These are phyloP conservation scores for Anethum foeniculum DNA, from an alignment of 140 eudicot species.

Conservation along the genomic window DNA sequence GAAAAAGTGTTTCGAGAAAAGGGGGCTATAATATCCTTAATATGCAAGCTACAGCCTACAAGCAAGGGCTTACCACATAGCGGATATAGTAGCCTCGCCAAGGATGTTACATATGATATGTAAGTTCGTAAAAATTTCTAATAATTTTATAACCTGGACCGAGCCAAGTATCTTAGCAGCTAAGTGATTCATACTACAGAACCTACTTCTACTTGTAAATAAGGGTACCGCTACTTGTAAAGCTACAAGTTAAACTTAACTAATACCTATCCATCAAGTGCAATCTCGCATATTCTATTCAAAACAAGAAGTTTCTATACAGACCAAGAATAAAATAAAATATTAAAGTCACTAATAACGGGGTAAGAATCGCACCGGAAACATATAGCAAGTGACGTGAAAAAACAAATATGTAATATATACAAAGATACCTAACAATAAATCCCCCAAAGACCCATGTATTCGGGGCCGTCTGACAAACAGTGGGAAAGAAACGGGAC, in stretches of 20 bases:
- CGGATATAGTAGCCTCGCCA: neutral
- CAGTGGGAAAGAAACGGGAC: neutral
- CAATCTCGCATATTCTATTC: neutral
- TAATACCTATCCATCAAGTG: neutral
- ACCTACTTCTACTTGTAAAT: neutral
- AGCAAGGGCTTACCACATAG: neutral
- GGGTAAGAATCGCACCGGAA: neutral
- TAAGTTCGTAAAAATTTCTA: neutral
- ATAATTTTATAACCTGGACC: neutral
- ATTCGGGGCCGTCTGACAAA: neutral
- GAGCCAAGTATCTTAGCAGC: neutral
- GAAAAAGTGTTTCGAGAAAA: neutral
- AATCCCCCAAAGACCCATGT: neutral
- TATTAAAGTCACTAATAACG: neutral
- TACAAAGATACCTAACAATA: neutral
- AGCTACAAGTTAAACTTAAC: neutral
- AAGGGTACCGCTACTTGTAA: neutral
- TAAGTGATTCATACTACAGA: neutral
- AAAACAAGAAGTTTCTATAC: neutral
- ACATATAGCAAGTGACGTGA: neutral
- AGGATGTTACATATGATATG: neutral
- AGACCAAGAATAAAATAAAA: neutral
- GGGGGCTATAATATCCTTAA: neutral
- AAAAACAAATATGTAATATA: neutral
- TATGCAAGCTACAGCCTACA: conserved; percentile 2